phyloP scores from a whole-genome alignment of 2,329 filamentous ascomycete species.

The Ceratocystis huliohia region DNA sequence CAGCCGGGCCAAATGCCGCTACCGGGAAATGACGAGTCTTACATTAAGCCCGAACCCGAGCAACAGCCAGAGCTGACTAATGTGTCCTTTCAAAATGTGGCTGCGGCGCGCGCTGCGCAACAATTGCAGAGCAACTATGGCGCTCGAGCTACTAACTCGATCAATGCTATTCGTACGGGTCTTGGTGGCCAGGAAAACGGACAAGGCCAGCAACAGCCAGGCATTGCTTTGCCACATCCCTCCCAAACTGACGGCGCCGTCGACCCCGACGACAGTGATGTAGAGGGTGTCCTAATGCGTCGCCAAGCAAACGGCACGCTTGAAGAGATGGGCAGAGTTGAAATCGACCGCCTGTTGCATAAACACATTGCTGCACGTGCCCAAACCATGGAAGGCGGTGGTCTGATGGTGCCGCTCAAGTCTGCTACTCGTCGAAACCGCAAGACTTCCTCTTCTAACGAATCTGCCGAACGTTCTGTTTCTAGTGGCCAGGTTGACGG shows the following conservation, averaged over 20 bases:
- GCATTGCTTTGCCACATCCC: constrained; percentile 27
- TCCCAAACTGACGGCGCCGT: constrained; percentile 61
- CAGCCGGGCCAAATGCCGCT: constrained; percentile 25
- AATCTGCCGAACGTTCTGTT: constrained; percentile 27
- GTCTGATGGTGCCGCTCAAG: constrained; percentile 60
- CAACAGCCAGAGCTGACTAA: constrained; percentile 14
- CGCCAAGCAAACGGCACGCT: constrained; percentile 42
- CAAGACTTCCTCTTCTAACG: not conserved
- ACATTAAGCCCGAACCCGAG: constrained; percentile 19
- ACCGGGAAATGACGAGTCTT: constrained; percentile 6
- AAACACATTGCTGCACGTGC: constrained; percentile 53
- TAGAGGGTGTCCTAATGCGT: constrained; percentile 47
- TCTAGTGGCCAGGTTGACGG: constrained; percentile 41
- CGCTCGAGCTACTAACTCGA: constrained; percentile 50
- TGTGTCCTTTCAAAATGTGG: constrained; percentile 29
- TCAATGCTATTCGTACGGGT: constrained; percentile 46
- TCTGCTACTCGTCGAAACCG: constrained; percentile 33
- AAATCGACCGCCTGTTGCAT: constrained; percentile 58
- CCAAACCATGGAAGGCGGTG: constrained; percentile 58
- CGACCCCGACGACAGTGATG: constrained; percentile 44
- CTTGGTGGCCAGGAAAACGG: constrained; percentile 28
- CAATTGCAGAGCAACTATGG: constrained; percentile 50
- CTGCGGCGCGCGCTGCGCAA: constrained; percentile 43
- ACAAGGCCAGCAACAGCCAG: constrained; percentile 26
- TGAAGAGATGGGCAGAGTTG: constrained; percentile 44